Evolutionary conservation across 2,329 filamentous ascomycete species (phyloP).

Genomic region (Hymenoscyphus scutula): DNA sequence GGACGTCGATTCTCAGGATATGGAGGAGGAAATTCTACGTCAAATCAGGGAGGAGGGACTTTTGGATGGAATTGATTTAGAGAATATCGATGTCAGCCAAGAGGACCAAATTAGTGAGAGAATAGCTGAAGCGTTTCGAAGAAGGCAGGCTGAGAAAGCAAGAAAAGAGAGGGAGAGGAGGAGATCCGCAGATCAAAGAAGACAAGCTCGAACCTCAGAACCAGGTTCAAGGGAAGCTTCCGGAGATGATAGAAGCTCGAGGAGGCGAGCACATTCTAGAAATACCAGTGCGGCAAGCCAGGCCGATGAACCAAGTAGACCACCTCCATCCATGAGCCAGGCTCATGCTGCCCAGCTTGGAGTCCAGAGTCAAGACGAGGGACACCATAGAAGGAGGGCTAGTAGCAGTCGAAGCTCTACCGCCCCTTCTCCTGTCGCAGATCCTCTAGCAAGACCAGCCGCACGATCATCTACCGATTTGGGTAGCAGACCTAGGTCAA

Average conservation of each 20-base stretch:
- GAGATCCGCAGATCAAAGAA: constrained; percentile 39
- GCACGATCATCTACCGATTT: constrained; percentile 67
- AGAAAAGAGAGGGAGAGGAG: constrained; percentile 47
- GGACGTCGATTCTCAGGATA: constrained; percentile 71
- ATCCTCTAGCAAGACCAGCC: constrained; percentile 47
- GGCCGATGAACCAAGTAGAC: constrained; percentile 50
- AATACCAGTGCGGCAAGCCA: constrained; percentile 46
- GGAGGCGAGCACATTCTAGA: constrained; percentile 44
- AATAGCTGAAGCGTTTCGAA: constrained; percentile 84
- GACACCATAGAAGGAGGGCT: constrained; percentile 45
- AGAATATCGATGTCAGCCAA: constrained; percentile 77
- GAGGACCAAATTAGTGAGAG: constrained; percentile 89
- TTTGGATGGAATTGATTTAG: constrained; percentile 82
- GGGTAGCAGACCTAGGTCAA: constrained; percentile 40
- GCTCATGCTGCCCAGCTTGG: constrained; percentile 48
- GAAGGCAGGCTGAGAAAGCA: constrained; percentile 66
- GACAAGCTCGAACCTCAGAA: constrained; percentile 28
- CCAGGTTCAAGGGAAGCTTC: constrained; percentile 32
- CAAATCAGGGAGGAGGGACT: constrained; percentile 87
- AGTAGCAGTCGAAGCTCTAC: constrained; percentile 57
- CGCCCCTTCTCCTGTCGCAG: constrained; percentile 44
- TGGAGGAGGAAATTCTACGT: constrained; percentile 83
- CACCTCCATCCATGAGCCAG: constrained; percentile 45
- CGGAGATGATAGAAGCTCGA: constrained; percentile 28
- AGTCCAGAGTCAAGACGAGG: constrained; percentile 47